These are phyloP conservation scores for Dorcoceras hygrometricum DNA, from an alignment of 257 asterid genomes.

Conservation along the genomic window DNA sequence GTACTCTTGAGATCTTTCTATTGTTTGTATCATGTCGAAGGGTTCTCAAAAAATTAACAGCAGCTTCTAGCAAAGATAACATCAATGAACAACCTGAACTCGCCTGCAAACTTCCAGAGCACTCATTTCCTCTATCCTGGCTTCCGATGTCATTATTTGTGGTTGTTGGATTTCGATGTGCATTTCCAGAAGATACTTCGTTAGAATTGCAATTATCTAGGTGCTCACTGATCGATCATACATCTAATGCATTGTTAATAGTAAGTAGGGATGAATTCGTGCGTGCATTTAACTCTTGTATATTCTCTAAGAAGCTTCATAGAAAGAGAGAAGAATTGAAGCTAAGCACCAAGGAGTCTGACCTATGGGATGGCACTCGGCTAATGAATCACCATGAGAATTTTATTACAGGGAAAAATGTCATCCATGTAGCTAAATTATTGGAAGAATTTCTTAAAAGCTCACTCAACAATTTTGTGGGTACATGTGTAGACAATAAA, in stretches of 20 bases:
- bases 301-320: constrained; percentile 32
- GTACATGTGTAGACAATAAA: constrained; percentile 29
- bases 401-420: constrained; percentile 38
- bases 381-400: constrained; percentile 26
- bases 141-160: constrained; percentile 65
- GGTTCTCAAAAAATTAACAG: constrained; percentile 49
- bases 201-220: constrained; percentile 41
- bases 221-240: constrained; percentile 60
- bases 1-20: constrained; percentile 46
- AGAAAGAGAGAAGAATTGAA: constrained; percentile 32
- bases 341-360: constrained; percentile 29
- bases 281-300: constrained; percentile 32
- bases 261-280: constrained; percentile 48
- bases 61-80: constrained; percentile 50
- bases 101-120: constrained; percentile 26
- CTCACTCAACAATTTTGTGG: constrained; percentile 31
- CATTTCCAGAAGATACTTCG: constrained; percentile 42
- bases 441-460: constrained; percentile 45
- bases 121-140: constrained; percentile 63
- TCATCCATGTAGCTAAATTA: constrained; percentile 45
- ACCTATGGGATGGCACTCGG: constrained; percentile 27
- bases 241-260: constrained; percentile 51
- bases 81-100: constrained; percentile 35
- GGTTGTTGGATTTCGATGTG: constrained; percentile 42
- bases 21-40: constrained; percentile 82